Evolutionary conservation across 2,329 filamentous ascomycete genomes (phyloP), one percentile per base, ranked within the genome.

Genomic region (Calonectria pauciramosa): DNA sequence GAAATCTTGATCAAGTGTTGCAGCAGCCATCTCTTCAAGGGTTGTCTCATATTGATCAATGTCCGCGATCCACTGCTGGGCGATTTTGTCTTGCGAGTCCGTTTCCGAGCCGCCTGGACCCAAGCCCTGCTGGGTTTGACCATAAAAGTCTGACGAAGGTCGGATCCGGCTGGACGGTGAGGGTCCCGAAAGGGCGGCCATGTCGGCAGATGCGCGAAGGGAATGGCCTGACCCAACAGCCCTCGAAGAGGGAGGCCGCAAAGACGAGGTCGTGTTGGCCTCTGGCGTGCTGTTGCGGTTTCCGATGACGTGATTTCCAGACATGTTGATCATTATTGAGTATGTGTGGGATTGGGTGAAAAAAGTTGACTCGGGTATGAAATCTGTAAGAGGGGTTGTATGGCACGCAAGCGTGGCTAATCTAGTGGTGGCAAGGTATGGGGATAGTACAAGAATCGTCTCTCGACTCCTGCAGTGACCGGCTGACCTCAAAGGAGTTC

Each of bases 41-140:
- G 97, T 99, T n/a, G 93, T 98, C 89, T 99, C 97, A 82, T 98
- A 98, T 85, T 99, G 96, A 84, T 99, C 97, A 80, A 99, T 99
- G 82, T 99, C 97, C 71, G 96, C 96, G 81, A 99, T 96, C 97
- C 97, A 99, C 86, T 99, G 96, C 88, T 98, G 96, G 66, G 96
- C 96, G 78, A 96, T 94, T 86, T 96, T 96, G 85, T 99, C 97
- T 85, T 97, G 93, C 13, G 94, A 92, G 85, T 99, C 97, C 76
- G 87, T 86, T 70, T 98, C 96, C 26, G 91, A 87, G 80, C 90
- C 92, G 79, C 89, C 91, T 75, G 95, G 93, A 81, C 89, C 90
- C 81, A 92, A 93, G 76, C 90, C 90, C 84, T 93, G 90, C 82
- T 94, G 92, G 54, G 91, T 87, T 82, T 94, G 95, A 77, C 95